A percentile compares a stretch with the other conserved stretches of the same genome.
Evolutionary conservation across 345 rosid genomes (phyloP).

Genomic region (Schrenkiella parvula): DNA sequence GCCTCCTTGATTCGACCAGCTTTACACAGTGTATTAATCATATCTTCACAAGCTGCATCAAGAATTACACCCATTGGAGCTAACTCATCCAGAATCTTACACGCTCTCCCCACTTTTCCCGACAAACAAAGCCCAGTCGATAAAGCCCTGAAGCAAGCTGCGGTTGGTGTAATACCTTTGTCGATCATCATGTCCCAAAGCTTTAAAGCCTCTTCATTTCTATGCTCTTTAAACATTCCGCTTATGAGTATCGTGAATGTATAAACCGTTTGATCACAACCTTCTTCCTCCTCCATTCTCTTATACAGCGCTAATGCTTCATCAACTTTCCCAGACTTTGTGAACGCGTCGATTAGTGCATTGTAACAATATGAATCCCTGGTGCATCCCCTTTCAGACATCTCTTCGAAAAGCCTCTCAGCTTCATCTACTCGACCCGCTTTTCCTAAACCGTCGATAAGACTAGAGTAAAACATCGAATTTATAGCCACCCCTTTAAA

Average conservation of each 20-base stretch:
- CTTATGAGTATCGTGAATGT: conserved; percentile 67
- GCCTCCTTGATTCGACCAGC: conserved; percentile 77
- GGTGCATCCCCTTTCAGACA: conserved; percentile 58
- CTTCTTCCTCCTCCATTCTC: conserved; percentile 73
- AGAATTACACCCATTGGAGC: conserved; percentile 80
- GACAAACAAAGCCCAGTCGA: conserved; percentile 77
- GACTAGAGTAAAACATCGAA: conserved; percentile 67
- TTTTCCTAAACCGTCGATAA: conserved; percentile 88
- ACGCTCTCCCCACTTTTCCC: conserved; percentile 86
- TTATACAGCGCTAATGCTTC: conserved; percentile 59
- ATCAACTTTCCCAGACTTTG: conserved; percentile 54
- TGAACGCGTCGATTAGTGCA: conserved; percentile 65
- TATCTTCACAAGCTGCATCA: conserved; percentile 79
- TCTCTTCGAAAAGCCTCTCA: conserved; percentile 65
- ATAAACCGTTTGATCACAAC: conserved; percentile 70
- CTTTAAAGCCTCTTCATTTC: conserved; percentile 76
- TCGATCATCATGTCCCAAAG: conserved; percentile 83
- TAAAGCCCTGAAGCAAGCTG: conserved; percentile 72
- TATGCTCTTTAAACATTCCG: conserved; percentile 60
- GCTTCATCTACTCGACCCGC: conserved; percentile 77
- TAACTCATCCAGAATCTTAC: conserved; percentile 79
- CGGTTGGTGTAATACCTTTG: conserved; percentile 77
- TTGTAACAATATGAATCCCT: conserved; percentile 83
- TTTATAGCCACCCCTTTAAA: conserved; percentile 52
- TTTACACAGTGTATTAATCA: conserved; percentile 67